These are phyloP conservation scores for Camelina sativa DNA, from an alignment of 345 rosid species.

Conservation along the genomic window DNA sequence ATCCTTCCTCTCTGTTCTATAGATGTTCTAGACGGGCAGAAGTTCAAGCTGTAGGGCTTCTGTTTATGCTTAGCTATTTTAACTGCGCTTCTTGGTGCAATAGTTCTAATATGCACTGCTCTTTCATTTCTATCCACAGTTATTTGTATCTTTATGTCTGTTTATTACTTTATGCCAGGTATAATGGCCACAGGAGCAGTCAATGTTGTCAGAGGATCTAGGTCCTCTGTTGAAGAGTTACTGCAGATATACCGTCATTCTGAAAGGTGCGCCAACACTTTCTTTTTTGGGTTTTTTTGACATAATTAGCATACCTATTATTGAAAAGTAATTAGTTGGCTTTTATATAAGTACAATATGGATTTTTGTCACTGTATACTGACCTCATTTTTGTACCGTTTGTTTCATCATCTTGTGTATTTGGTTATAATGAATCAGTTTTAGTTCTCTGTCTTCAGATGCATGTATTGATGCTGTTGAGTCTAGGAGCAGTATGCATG, in stretches of 20 bases:
- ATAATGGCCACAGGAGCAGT: slow-evolving; percentile 95
- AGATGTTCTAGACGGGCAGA: too few species aligned
- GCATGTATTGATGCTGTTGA: slow-evolving; percentile 8
- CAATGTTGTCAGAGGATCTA: slow-evolving; percentile 91
- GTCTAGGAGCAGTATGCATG: background rate
- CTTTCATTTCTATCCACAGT: background rate
- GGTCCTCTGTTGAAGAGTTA: slow-evolving; percentile 87
- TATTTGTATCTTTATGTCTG: background rate
- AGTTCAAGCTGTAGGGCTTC: background rate
- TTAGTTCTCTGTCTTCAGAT: slow-evolving; percentile 11
- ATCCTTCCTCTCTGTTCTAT: background rate
- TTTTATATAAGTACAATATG: background rate
- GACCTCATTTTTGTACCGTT: background rate
- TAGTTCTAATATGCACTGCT: background rate
- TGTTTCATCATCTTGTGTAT: slow-evolving; percentile 2
- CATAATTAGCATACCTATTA: background rate
- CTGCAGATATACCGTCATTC: slow-evolving; percentile 87
- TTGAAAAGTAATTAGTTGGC: background rate
- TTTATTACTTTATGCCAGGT: slow-evolving; percentile 52
- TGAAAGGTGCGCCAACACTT: slow-evolving; percentile 65
- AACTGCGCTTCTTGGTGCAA: slow-evolving; percentile 4
- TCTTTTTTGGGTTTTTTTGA: too few species aligned
- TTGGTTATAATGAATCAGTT: background rate
- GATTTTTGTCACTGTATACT: background rate
- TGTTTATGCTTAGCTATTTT: background rate